A percentile compares a stretch with the other conserved stretches of the same genome.
These are phyloP conservation scores for Boletus patriciae DNA, from an alignment of 768 basidiomycete species.

Conservation along the genomic window DNA sequence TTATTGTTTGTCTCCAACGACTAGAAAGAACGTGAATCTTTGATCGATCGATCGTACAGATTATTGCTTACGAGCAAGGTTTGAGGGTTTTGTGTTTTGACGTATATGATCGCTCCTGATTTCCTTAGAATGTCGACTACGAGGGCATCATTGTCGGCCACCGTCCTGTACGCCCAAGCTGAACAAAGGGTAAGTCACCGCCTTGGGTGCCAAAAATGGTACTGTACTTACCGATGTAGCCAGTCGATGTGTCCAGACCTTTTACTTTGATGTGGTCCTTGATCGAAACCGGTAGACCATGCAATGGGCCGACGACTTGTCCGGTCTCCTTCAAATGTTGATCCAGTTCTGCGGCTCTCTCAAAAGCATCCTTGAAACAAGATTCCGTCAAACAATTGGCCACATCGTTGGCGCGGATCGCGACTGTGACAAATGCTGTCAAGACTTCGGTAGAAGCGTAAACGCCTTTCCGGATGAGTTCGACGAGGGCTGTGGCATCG, in stretches of 20 bases:
- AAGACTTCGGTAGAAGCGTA: constrained; percentile 29
- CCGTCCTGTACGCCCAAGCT: constrained; percentile 41
- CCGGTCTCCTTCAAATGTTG: constrained; percentile 46
- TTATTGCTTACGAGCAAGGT: constrained; percentile 44
- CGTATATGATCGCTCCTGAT: constrained; percentile 47
- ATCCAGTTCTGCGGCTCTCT: constrained; percentile 51
- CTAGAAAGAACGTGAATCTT: constrained; percentile 30
- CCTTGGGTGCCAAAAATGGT: background rate
- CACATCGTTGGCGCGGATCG: constrained; percentile 31
- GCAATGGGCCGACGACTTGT: constrained; percentile 45
- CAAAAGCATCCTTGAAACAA: constrained; percentile 51
- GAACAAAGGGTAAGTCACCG: constrained; percentile 16
- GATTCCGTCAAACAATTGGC: constrained; percentile 60
- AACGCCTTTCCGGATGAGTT: constrained; percentile 20
- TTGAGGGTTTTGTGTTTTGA: constrained; percentile 50
- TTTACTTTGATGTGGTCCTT: constrained; percentile 50
- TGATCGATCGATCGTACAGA: background rate
- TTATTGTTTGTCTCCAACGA: constrained; percentile 56
- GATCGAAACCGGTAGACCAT: constrained; percentile 45
- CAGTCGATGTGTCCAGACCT: constrained; percentile 41
- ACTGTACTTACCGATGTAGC: constrained; percentile 25
- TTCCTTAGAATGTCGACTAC: constrained; percentile 45
- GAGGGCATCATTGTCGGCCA: constrained; percentile 43
- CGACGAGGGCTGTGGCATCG: constrained; percentile 31
- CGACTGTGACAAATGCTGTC: constrained; percentile 28